Percentiles rank a stretch among this genome's conserved stretches.
These are phyloP conservation scores for Austropuccinia psidii DNA, from an alignment of 1,284 basidiomycete genomes.

Conservation along the genomic window DNA sequence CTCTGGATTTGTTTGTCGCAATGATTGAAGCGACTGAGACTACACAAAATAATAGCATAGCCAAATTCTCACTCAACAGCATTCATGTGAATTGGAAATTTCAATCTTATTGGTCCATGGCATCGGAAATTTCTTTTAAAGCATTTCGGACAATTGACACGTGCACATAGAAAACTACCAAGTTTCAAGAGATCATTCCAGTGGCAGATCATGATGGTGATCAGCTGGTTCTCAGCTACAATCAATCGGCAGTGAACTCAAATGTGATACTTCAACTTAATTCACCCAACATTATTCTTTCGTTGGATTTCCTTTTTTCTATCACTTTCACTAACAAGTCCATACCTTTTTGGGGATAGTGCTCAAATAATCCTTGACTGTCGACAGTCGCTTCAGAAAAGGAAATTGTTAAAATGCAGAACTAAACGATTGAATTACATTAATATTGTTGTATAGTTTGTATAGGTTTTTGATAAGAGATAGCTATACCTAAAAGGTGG, in stretches of 20 bases:
- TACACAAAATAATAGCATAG: conserved; percentile 72
- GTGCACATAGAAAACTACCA: conserved; percentile 63
- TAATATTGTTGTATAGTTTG: no score
- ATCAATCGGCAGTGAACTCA: conserved; percentile 59
- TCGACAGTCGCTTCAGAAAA: conserved; percentile 12
- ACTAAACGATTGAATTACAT: no score
- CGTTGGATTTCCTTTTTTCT: conserved; percentile 84
- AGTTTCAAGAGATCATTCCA: conserved; percentile 92
- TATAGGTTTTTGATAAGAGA: no score
- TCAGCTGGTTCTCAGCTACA: conserved; percentile 90
- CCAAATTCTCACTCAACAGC: conserved; percentile 72
- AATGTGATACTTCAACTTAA: conserved; percentile 81
- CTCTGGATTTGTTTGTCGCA: conserved; percentile 81
- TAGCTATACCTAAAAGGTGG: no score
- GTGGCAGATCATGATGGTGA: conserved; percentile 80
- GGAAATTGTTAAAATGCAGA: no score
- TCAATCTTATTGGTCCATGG: conserved; percentile 71
- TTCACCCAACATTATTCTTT: conserved; percentile 86
- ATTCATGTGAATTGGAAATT: conserved; percentile 74
- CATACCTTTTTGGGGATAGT: conserved; percentile 1
- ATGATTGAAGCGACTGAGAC: conserved; percentile 58
- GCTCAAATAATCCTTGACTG: not conserved
- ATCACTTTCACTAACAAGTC: conserved; percentile 49
- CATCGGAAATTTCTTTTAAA: conserved; percentile 77
- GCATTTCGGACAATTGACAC: conserved; percentile 90